Evolutionary conservation across 2,329 filamentous ascomycete genomes (phyloP).

Genomic region (Apiospora malaysiana): DNA sequence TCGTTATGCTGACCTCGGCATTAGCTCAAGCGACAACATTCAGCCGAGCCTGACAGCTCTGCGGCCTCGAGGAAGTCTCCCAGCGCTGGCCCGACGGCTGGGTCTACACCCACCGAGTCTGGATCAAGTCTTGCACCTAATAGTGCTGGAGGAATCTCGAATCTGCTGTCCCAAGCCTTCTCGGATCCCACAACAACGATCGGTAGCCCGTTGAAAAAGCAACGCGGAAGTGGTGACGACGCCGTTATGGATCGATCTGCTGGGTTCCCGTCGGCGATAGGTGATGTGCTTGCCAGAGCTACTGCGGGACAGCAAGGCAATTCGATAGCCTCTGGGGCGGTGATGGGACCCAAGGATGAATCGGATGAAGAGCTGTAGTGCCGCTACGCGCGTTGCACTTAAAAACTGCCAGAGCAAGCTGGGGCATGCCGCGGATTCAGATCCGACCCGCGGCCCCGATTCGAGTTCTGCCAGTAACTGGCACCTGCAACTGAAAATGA

Average conservation of each 20-base stretch:
- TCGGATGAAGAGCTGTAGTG: slow-evolving; percentile 41
- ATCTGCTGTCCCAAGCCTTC: slow-evolving; percentile 50
- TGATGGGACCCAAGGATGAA: slow-evolving; percentile 30
- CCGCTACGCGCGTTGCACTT: background rate
- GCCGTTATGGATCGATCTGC: slow-evolving; percentile 47
- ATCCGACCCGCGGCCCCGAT: background rate
- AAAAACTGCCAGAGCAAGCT: background rate
- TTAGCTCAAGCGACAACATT: slow-evolving; percentile 82
- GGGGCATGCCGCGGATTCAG: background rate
- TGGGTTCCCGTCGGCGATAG: slow-evolving; percentile 46
- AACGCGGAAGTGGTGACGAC: slow-evolving; percentile 66
- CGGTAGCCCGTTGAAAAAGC: slow-evolving; percentile 78
- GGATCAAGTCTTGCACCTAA: slow-evolving; percentile 37
- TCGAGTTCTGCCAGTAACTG: background rate
- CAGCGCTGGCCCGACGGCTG: slow-evolving; percentile 47
- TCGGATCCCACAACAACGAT: slow-evolving; percentile 54
- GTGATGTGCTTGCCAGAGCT: slow-evolving; percentile 47
- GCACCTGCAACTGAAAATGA: background rate
- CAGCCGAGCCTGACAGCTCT: slow-evolving; percentile 67
- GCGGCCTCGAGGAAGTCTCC: slow-evolving; percentile 52
- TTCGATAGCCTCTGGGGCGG: slow-evolving; percentile 23
- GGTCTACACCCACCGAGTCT: slow-evolving; percentile 49
- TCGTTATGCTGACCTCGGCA: slow-evolving; percentile 16
- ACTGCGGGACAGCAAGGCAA: slow-evolving; percentile 33
- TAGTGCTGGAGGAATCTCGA: slow-evolving; percentile 38